phyloP scores from a whole-genome alignment of 73 alveolate genomes.

The Urostyla sp. region DNA sequence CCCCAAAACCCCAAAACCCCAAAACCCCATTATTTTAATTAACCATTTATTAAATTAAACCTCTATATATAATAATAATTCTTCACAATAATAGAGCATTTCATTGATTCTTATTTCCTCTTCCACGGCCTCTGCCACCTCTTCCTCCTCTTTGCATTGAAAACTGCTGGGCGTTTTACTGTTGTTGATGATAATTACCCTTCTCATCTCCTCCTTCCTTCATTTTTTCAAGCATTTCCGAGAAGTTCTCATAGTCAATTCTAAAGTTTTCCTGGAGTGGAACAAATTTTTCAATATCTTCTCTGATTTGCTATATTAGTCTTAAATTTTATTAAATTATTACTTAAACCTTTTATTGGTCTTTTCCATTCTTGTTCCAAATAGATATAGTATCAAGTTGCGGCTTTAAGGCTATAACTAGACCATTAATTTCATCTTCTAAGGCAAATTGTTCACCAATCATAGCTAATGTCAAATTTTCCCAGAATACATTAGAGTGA shows the following conservation, averaged over 20 bases:
- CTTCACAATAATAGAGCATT: neutral
- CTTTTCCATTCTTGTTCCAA: constrained; percentile 49
- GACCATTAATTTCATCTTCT: constrained; percentile 28
- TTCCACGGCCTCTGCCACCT: constrained; percentile 56
- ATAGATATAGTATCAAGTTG: constrained; percentile 13
- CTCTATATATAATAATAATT: too few species aligned
- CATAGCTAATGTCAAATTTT: constrained; percentile 20
- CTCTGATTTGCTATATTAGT: too few species aligned
- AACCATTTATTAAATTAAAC: too few species aligned
- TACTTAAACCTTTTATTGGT: constrained; percentile 1
- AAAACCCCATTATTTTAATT: too few species aligned
- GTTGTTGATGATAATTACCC: neutral
- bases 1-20: too few species aligned
- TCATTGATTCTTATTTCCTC: constrained; percentile 1
- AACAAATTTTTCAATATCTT: constrained; percentile 14
- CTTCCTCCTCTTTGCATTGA: neutral
- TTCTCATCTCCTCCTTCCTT: constrained; percentile 4
- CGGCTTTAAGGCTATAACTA: constrained; percentile 19
- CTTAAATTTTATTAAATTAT: too few species aligned
- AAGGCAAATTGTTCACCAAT: constrained; percentile 37
- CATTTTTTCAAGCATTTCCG: constrained; percentile 10
- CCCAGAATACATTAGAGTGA: constrained; percentile 47
- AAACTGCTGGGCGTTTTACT: neutral
- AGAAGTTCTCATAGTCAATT: constrained; percentile 36
- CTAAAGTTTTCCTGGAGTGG: constrained; percentile 16